These are phyloP conservation scores for Oryza longistaminata DNA, from an alignment of 176 grass and related monocot genomes.

Conservation along the genomic window DNA sequence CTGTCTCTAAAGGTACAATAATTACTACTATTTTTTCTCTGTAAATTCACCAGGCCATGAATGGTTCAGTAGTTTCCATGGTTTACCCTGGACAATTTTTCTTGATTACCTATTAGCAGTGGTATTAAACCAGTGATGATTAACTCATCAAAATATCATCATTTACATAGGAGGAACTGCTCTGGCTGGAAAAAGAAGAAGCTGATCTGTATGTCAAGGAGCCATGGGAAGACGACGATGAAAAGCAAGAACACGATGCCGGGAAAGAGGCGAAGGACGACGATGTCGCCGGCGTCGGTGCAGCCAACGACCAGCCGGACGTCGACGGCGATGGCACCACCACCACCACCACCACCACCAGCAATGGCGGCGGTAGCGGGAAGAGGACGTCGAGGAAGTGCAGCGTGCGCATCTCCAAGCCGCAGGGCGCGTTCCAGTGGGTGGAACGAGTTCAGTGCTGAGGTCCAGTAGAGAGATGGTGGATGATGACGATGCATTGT, in stretches of 20 bases:
- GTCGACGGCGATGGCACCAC: neutral
- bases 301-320: neutral
- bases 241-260: conserved; percentile 5
- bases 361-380: no score
- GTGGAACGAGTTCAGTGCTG: conserved; percentile 46
- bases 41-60: neutral
- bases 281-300: neutral
- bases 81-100: neutral
- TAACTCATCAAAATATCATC: neutral
- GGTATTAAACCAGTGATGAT: neutral
- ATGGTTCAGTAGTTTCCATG: neutral
- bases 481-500: conserved; percentile 52
- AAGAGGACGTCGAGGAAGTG: no score
- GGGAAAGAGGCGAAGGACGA: neutral
- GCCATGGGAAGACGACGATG: neutral
- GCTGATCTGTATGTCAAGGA: conserved; percentile 36
- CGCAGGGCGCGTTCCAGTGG: no score
- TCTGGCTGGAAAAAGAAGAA: conserved; percentile 13
- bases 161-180: conserved; percentile 57
- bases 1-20: conserved; percentile 51
- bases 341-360: neutral
- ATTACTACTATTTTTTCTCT: neutral
- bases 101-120: neutral
- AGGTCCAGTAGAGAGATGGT: conserved; percentile 40
- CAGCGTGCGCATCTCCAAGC: no score